Evolutionary conservation across 2,329 filamentous ascomycete genomes (phyloP).

Genomic region (Apiospora marii): DNA sequence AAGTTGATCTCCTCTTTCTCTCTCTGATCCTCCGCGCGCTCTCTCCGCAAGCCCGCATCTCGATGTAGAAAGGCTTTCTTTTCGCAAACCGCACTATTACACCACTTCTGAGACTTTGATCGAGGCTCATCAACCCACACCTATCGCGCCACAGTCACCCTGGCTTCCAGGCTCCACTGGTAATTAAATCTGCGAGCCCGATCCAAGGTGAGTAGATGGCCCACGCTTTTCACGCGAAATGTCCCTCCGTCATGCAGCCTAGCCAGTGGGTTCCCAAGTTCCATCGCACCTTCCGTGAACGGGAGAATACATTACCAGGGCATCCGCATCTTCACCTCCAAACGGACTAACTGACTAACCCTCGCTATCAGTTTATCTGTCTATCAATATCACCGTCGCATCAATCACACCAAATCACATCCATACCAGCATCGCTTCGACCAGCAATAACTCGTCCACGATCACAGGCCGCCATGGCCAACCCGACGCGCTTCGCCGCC

Average conservation of each 20-base stretch:
- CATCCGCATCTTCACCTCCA: slow-evolving; percentile 25
- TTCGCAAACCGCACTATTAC: slow-evolving; percentile 22
- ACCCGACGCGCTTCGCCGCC: slow-evolving; percentile 55
- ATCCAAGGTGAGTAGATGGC: slow-evolving; percentile 33
- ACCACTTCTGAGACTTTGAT: slow-evolving; percentile 23
- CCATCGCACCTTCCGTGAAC: slow-evolving; percentile 24
- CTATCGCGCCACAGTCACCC: slow-evolving; percentile 39
- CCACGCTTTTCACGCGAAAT: slow-evolving; percentile 28
- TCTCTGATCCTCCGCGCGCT: neutral
- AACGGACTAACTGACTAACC: slow-evolving; percentile 23
- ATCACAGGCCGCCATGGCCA: slow-evolving; percentile 59
- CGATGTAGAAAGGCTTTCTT: slow-evolving; percentile 20
- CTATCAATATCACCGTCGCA: slow-evolving; percentile 12
- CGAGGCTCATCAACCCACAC: slow-evolving; percentile 24
- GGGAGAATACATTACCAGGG: slow-evolving; percentile 30
- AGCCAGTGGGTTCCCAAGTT: slow-evolving; percentile 25
- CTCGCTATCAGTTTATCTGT: slow-evolving; percentile 16
- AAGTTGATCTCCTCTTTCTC: neutral
- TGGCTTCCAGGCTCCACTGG: slow-evolving; percentile 43
- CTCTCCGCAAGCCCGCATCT: slow-evolving; percentile 17
- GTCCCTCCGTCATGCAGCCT: slow-evolving; percentile 29
- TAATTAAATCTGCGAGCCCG: slow-evolving; percentile 40
- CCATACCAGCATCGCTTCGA: slow-evolving; percentile 2
- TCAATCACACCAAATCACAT: slow-evolving; percentile 14
- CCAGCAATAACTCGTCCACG: slow-evolving; percentile 18